Evolutionary conservation across 176 grass and related monocot species (phyloP).

Genomic region (Triticum urartu): DNA sequence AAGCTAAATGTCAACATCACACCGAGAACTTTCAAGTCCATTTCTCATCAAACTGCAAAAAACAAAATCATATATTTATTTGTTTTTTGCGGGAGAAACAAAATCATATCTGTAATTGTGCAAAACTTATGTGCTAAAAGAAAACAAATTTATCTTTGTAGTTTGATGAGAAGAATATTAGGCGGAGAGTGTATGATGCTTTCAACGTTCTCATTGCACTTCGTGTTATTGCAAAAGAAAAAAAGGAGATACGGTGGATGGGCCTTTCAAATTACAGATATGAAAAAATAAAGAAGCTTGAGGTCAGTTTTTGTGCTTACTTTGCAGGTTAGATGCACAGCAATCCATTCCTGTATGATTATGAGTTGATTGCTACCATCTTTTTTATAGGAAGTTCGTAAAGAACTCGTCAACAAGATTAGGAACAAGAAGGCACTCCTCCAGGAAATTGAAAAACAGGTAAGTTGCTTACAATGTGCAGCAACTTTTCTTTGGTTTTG

Average conservation of each 20-base stretch:
- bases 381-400: slow-evolving; percentile 60
- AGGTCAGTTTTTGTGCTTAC: slow-evolving; percentile 63
- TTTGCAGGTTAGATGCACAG: slow-evolving; percentile 11
- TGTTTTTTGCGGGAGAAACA: too few species aligned
- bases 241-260: slow-evolving; percentile 95
- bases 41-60: neutral
- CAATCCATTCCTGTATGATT: neutral
- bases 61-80: neutral
- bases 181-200: slow-evolving; percentile 92
- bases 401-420: slow-evolving; percentile 55
- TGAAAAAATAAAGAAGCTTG: slow-evolving; percentile 60
- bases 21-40: neutral
- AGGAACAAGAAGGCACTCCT: slow-evolving; percentile 75
- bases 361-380: neutral
- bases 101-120: neutral
- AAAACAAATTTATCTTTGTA: slow-evolving; percentile 39
- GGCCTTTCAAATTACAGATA: slow-evolving; percentile 65
- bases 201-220: slow-evolving; percentile 97
- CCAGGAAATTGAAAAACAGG: slow-evolving; percentile 86
- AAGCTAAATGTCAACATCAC: neutral
- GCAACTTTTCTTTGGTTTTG: slow-evolving; percentile 27
- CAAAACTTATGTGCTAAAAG: slow-evolving; percentile 16
- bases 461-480: slow-evolving; percentile 38
- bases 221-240: slow-evolving; percentile 84
- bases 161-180: slow-evolving; percentile 99